Conservation (phyloP, 805 yeast genomes). For the Clavispora phyllophila region DNA sequence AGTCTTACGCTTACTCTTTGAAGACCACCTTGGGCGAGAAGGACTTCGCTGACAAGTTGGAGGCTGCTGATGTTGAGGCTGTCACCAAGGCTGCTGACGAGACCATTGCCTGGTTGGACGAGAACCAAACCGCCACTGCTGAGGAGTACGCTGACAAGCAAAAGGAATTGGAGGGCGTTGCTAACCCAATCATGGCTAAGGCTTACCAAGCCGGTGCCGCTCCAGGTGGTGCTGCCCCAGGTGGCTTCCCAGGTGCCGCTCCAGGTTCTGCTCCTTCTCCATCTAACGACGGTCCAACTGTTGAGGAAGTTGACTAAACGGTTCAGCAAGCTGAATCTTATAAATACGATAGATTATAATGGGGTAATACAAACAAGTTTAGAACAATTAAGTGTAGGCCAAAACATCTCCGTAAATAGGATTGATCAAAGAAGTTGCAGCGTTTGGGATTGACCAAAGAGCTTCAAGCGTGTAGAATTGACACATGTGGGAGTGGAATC, state of each 20-base stretch:
- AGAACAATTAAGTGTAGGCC: too few species aligned
- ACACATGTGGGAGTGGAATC: too few species aligned
- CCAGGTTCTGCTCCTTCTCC: slow-evolving; percentile 35
- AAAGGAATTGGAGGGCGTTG: slow-evolving; percentile 91
- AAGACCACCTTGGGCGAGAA: slow-evolving; percentile 61
- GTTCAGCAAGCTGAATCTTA: slow-evolving; percentile 8
- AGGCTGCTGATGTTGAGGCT: slow-evolving; percentile 61
- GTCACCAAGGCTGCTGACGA: slow-evolving; percentile 79
- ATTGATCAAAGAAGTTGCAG: too few species aligned
- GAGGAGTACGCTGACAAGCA: slow-evolving; percentile 91
- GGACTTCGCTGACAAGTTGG: slow-evolving; percentile 58
- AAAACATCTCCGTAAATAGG: too few species aligned
- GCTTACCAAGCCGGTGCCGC: slow-evolving; percentile 94
- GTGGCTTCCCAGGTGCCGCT: slow-evolving; percentile 58
- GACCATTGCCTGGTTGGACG: slow-evolving; percentile 87
- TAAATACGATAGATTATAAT: slow-evolving; percentile 1
- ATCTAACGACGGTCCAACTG: slow-evolving; percentile 45
- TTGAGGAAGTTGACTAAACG: slow-evolving; percentile 48
- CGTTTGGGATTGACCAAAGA: too few species aligned
- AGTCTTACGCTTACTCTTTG: slow-evolving; percentile 90
- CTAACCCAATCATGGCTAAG: slow-evolving; percentile 95
- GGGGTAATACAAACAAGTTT: not conserved
- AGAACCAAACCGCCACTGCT: slow-evolving; percentile 84
- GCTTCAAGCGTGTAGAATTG: too few species aligned
- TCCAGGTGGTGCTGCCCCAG: slow-evolving; percentile 55